Evolutionary conservation across 192 early-diverging fungal genomes (phyloP).

Genomic region (Endogone sp.): DNA sequence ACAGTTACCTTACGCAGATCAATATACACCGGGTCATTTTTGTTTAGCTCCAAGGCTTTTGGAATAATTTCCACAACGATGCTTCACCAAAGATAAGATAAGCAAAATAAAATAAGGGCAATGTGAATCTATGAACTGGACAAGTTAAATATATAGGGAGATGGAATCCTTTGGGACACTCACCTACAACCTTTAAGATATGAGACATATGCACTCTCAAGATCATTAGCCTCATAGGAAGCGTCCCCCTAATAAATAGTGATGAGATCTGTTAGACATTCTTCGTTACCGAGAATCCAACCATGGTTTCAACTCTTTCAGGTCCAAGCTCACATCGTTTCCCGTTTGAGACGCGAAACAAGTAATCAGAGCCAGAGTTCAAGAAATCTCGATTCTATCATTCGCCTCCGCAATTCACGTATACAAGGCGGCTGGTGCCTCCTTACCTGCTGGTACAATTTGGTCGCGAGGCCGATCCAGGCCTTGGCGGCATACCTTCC

Average conservation of each 20-base stretch:
- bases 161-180: too few relatives aligned
- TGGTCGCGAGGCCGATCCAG: background rate
- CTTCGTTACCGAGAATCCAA: too few relatives aligned
- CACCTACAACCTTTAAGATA: constrained; percentile 34
- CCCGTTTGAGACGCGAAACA: too few relatives aligned
- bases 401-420: too few relatives aligned
- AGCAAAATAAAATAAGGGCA: too few relatives aligned
- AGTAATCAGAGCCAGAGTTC: too few relatives aligned
- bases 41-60: constrained; percentile 27
- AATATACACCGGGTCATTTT: constrained; percentile 35
- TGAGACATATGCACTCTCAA: constrained; percentile 29
- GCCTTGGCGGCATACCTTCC: background rate
- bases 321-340: too few relatives aligned
- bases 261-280: too few relatives aligned
- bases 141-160: too few relatives aligned
- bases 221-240: constrained; percentile 1
- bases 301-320: too few relatives aligned
- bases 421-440: too few relatives aligned
- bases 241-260: constrained; percentile 30
- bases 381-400: too few relatives aligned
- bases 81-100: constrained; percentile 16
- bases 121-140: background rate
- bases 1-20: constrained; percentile 32
- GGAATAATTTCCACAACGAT: constrained; percentile 45
- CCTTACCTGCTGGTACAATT: background rate